Evolutionary conservation across 768 basidiomycete genomes (phyloP), one percentile per base, ranked within the genome.

Genomic region (Exidia glandulosa): DNA sequence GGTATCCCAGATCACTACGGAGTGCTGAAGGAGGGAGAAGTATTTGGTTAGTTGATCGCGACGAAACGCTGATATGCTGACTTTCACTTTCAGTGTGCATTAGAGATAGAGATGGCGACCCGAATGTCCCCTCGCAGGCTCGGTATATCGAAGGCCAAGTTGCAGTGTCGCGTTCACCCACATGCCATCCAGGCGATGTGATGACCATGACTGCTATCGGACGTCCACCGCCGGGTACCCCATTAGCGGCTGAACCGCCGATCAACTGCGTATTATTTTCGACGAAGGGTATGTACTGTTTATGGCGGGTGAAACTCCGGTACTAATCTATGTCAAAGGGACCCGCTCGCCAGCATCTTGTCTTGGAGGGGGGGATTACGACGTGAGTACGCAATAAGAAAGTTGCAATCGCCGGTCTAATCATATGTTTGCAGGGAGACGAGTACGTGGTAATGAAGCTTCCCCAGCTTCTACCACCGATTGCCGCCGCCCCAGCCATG

Each of bases 131-230:
- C n/a, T n/a, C n/a, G n/a, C n/a, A 60, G 13, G 63, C 69, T 0
- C 67, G 70, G 3, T 86, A 80, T 65, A 73, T 87, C 1, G 71
- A 80, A 61, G 86, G 87, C 0, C 73, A 68, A 1, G 72, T 81
- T 3, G 63, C 85, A 41, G 76, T 88, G 36, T 83, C 82, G 3
- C 77, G 86, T 10, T 86, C 83, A 2, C 86, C 86, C 0, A 80
- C 79, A 1, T 86, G 85, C 31, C 85, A 86, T 65, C 86, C 85
- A 3, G 86, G 84, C 2, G 85, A 86, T 63, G 78, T 84, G 12
- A 82, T 81, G 65, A 67, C 83, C n/a, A 84, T 76, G 1, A 63
- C 66, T 19, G 85, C 84, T 1, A 84, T 87, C 30, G 85, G 85
- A 36, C 62, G 61, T n/a, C 85, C 85, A 1, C 81, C 81, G 0